phyloP scores from a whole-genome alignment of 2,329 filamentous ascomycete genomes.

The Colletotrichum zoysiae region DNA sequence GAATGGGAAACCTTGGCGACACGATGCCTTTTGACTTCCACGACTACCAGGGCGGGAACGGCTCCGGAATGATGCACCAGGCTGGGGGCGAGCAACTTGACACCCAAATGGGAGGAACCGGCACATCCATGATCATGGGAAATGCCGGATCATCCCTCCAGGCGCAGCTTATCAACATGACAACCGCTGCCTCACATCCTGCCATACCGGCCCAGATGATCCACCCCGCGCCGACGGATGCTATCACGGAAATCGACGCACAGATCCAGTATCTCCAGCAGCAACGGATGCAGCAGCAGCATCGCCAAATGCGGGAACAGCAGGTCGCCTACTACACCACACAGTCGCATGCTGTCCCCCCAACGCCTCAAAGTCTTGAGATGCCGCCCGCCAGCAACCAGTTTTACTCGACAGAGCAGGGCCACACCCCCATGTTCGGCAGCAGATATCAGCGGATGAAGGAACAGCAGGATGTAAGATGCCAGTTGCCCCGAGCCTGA shows the following conservation, averaged over 20 bases:
- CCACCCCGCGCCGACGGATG: constrained; percentile 62
- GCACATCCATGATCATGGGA: constrained; percentile 54
- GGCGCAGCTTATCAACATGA: constrained; percentile 63
- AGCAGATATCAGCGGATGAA: constrained; percentile 72
- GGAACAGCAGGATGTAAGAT: constrained; percentile 75
- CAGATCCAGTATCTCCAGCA: constrained; percentile 76
- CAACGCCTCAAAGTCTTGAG: constrained; percentile 85
- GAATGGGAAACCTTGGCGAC: constrained; percentile 66
- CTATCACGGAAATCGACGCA: constrained; percentile 71
- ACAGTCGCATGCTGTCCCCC: constrained; percentile 75
- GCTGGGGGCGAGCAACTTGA: constrained; percentile 58
- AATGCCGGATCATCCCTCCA: constrained; percentile 46
- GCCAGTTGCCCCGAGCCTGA: not conserved
- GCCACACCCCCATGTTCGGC: constrained; percentile 74
- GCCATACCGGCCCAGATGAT: constrained; percentile 61
- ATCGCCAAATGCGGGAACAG: constrained; percentile 68
- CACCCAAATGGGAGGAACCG: constrained; percentile 63
- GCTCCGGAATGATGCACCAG: constrained; percentile 56
- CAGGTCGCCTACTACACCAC: constrained; percentile 59
- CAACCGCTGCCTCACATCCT: constrained; percentile 59
- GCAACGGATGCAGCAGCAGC: constrained; percentile 72
- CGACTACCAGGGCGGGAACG: constrained; percentile 60
- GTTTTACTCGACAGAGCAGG: constrained; percentile 70
- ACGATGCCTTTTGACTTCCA: constrained; percentile 71
- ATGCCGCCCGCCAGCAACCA: constrained; percentile 72